Conservation (phyloP, 352 stramenopile species). For the Aphanomyces euteiches region DNA sequence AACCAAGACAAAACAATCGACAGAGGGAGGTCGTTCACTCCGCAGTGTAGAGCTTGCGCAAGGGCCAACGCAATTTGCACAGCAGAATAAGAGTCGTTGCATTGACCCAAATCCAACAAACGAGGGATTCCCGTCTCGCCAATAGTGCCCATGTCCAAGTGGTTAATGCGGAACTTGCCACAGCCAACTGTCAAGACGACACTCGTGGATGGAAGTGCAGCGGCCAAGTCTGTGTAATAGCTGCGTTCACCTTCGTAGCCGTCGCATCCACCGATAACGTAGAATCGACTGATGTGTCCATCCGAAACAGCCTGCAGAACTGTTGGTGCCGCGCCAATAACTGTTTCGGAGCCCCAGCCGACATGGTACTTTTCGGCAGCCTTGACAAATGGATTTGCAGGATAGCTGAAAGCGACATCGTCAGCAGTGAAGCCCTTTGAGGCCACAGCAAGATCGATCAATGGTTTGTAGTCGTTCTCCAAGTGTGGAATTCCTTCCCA, state of each 20-base stretch:
- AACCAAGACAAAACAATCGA: conserved; percentile 52
- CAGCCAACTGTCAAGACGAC: conserved; percentile 66
- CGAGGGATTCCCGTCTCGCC: conserved; percentile 56
- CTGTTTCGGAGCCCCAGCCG: conserved; percentile 61
- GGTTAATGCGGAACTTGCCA: conserved; percentile 39
- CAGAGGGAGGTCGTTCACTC: conserved; percentile 63
- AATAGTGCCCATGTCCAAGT: conserved; percentile 38
- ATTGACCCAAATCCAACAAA: conserved; percentile 73
- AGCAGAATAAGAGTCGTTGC: conserved; percentile 65
- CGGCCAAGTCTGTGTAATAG: conserved; percentile 64
- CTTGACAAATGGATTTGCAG: conserved; percentile 21
- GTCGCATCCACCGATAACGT: conserved; percentile 72
- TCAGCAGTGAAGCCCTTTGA: conserved; percentile 47
- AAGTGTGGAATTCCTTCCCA: conserved; percentile 53
- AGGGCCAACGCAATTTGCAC: conserved; percentile 62
- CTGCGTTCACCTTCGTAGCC: conserved; percentile 59
- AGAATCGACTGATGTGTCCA: conserved; percentile 54
- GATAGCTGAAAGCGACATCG: conserved; percentile 27
- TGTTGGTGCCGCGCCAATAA: conserved; percentile 49
- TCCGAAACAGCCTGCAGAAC: conserved; percentile 54
- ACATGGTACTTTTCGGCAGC: conserved; percentile 42
- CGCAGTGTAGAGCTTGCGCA: conserved; percentile 52
- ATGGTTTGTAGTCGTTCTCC: conserved; percentile 47
- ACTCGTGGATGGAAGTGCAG: conserved; percentile 48
- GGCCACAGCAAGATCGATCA: conserved; percentile 51